Percentiles rank a stretch among this genome's conserved stretches.
Conservation (phyloP, 257 asterid genomes). For the Striga asiatica region DNA sequence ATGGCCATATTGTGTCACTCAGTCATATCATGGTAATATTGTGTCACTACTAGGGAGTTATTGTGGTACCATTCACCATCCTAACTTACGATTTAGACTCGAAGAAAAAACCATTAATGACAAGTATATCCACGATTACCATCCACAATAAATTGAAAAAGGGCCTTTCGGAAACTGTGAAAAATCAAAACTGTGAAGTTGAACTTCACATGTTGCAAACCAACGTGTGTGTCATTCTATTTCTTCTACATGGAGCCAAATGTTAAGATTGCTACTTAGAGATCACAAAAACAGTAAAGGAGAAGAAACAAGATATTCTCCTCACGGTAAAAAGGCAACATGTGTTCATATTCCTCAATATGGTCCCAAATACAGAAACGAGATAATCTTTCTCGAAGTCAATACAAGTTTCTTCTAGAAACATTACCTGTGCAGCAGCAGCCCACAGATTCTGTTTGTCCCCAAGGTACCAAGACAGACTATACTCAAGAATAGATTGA, state of each 20-base stretch:
- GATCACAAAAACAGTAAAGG: background rate
- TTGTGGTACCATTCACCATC: too few relatives aligned
- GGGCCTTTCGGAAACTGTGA: too few relatives aligned
- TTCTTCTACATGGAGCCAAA: background rate
- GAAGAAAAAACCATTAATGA: too few relatives aligned
- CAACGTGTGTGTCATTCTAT: background rate
- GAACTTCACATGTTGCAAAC: background rate
- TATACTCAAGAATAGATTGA: slow-evolving; percentile 44
- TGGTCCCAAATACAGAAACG: background rate
- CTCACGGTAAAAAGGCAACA: background rate
- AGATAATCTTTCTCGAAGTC: too few relatives aligned
- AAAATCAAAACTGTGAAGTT: background rate
- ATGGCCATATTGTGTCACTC: background rate
- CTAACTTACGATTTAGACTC: too few relatives aligned
- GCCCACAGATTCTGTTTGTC: slow-evolving; percentile 57
- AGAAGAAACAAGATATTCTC: background rate
- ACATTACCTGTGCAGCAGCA: slow-evolving; percentile 82
- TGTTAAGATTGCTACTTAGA: background rate
- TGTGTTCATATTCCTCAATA: background rate
- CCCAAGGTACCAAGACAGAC: slow-evolving; percentile 73
- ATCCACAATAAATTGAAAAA: too few relatives aligned
- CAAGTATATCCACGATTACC: too few relatives aligned
- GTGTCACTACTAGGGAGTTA: too few relatives aligned
- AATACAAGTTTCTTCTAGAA: background rate
- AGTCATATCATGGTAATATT: too few relatives aligned